Percentiles rank a stretch among this genome's conserved stretches.
These are phyloP conservation scores for Phytophthora tentaculata DNA, from an alignment of 352 stramenopile genomes.

Conservation along the genomic window DNA sequence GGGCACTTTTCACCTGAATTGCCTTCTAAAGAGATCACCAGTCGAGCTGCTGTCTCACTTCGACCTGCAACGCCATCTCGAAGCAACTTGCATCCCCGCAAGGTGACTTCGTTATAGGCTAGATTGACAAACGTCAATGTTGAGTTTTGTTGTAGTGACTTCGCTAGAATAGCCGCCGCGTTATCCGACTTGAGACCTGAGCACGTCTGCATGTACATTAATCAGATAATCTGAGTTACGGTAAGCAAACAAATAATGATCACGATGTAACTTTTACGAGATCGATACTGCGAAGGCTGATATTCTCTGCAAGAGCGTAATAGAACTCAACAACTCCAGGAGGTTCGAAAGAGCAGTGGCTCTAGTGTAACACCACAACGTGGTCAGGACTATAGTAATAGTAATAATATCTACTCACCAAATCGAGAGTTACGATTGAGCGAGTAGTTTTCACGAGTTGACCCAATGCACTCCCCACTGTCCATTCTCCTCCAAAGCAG, in stretches of 20 bases:
- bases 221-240: not conserved
- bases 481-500: slow-evolving; percentile 49
- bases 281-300: slow-evolving; percentile 55
- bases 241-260: slow-evolving; percentile 2
- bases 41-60: slow-evolving; percentile 20
- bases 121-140: slow-evolving; percentile 61
- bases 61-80: slow-evolving; percentile 49
- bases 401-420: slow-evolving; percentile 39
- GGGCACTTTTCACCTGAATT: slow-evolving; percentile 49
- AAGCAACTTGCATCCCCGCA: slow-evolving; percentile 76
- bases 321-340: slow-evolving; percentile 70
- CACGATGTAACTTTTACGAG: slow-evolving; percentile 44
- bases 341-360: slow-evolving; percentile 64
- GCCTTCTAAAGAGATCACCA: slow-evolving; percentile 40
- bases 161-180: slow-evolving; percentile 55
- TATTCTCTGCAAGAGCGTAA: slow-evolving; percentile 53
- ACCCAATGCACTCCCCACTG: slow-evolving; percentile 39
- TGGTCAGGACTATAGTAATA: not conserved
- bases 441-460: slow-evolving; percentile 35
- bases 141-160: slow-evolving; percentile 48
- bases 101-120: slow-evolving; percentile 81
- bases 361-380: slow-evolving; percentile 32
- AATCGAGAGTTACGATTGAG: slow-evolving; percentile 54
- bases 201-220: slow-evolving; percentile 43
- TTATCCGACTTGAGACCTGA: slow-evolving; percentile 71